Conservation (phyloP, 1,139 yeast genomes). For the Sugiyamaella novakii region DNA sequence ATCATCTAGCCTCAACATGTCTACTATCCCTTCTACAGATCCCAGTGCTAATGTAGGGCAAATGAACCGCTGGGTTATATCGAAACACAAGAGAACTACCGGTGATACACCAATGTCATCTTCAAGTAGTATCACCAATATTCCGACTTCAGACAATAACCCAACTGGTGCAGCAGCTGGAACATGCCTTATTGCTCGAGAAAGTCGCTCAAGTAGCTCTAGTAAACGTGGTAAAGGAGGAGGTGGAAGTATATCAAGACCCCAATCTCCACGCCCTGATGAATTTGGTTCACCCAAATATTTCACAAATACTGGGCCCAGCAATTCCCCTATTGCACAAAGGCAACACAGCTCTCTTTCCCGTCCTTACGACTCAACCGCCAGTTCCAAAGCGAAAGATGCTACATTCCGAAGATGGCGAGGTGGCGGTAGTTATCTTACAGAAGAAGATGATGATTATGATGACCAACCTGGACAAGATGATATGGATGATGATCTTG, state of each 20-base stretch:
- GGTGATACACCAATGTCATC: constrained; percentile 18
- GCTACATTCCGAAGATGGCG: constrained; percentile 38
- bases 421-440: constrained; percentile 22
- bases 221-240: constrained; percentile 9
- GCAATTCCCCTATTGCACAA: not conserved
- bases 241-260: constrained; percentile 6
- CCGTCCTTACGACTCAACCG: constrained; percentile 27
- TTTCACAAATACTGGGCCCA: not conserved
- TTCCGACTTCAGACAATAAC: not conserved
- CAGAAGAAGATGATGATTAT: constrained; percentile 35
- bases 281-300: constrained; percentile 12
- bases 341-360: constrained; percentile 4
- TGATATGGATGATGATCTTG: constrained; percentile 40
- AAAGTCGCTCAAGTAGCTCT: constrained; percentile 1
- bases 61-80: constrained; percentile 13
- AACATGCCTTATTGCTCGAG: constrained; percentile 9
- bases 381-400: constrained; percentile 42
- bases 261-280: constrained; percentile 12
- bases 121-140: constrained; percentile 13
- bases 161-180: not conserved
- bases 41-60: constrained; percentile 3
- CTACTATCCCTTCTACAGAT: not conserved
- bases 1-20: too few relatives aligned
- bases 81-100: constrained; percentile 9
- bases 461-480: constrained; percentile 30